Percentiles rank a stretch among this genome's conserved stretches.
These are phyloP conservation scores for Mrakia frigida DNA, from an alignment of 768 basidiomycete species.

Conservation along the genomic window DNA sequence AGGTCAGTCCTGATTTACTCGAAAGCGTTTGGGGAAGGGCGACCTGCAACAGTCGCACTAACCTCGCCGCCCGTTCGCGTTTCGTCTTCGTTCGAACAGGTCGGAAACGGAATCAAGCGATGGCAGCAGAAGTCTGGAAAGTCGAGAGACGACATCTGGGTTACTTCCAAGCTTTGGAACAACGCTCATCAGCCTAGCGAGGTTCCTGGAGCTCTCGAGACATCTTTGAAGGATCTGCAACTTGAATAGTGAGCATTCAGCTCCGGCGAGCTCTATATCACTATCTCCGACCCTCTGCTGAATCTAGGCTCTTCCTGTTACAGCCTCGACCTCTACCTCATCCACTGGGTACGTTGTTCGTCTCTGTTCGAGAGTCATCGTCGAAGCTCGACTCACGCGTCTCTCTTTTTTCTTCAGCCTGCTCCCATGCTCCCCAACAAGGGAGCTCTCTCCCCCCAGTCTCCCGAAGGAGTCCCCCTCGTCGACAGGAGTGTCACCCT, in stretches of 20 bases:
- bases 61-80: neutral
- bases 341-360: conserved; percentile 21
- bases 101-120: conserved; percentile 23
- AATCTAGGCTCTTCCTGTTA: neutral
- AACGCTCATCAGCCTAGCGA: conserved; percentile 21
- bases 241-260: conserved; percentile 10
- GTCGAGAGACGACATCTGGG: conserved; percentile 25
- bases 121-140: conserved; percentile 13
- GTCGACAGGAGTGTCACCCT: conserved; percentile 17
- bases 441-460: conserved; percentile 19
- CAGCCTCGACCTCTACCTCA: conserved; percentile 24
- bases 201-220: conserved; percentile 18
- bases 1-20: neutral
- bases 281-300: neutral
- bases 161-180: conserved; percentile 28
- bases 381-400: neutral
- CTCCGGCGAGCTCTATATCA: neutral
- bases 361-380: neutral
- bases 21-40: too few relatives aligned
- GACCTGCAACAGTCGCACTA: too few relatives aligned
- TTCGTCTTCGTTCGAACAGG: neutral
- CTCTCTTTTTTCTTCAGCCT: neutral
- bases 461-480: conserved; percentile 12
- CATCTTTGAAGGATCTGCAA: conserved; percentile 20
- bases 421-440: conserved; percentile 22